These are phyloP conservation scores for Chamaecyparis obtusa DNA, from an alignment of 75 land plant genomes.

Conservation along the genomic window DNA sequence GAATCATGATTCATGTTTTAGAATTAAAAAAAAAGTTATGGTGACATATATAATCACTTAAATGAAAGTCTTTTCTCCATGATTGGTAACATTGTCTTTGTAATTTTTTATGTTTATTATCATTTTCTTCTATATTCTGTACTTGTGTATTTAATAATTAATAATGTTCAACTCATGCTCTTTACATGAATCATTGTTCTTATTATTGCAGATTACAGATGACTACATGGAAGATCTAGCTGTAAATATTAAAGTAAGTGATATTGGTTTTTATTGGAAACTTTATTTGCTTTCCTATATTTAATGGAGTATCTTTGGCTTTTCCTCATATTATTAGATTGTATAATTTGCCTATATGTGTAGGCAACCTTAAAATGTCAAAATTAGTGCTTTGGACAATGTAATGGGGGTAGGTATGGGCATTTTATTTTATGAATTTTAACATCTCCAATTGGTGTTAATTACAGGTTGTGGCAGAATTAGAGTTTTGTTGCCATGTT, in stretches of 20 bases:
- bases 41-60: not conserved
- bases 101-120: not conserved
- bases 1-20: slow-evolving; percentile 5
- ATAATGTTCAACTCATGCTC: not conserved
- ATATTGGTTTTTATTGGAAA: not conserved
- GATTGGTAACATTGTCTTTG: not conserved
- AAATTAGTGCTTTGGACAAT: not conserved
- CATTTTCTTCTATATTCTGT: too few relatives aligned
- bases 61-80: not conserved
- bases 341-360: not conserved
- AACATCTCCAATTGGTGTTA: not conserved
- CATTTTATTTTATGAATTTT: not conserved
- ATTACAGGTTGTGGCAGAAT: not conserved
- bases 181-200: not conserved
- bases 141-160: not conserved
- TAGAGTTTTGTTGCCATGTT: not conserved
- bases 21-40: not conserved
- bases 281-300: not conserved
- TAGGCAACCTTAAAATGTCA: not conserved
- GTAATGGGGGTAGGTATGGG: not conserved
- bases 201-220: slow-evolving; percentile 40
- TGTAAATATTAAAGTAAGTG: slow-evolving; percentile 15
- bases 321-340: not conserved
- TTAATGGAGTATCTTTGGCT: not conserved
- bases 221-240: slow-evolving; percentile 45